Evolutionary conservation across 202 grass and related monocot species (phyloP), one percentile per base, ranked within the genome.

Genomic region (Zoysia matrella): DNA sequence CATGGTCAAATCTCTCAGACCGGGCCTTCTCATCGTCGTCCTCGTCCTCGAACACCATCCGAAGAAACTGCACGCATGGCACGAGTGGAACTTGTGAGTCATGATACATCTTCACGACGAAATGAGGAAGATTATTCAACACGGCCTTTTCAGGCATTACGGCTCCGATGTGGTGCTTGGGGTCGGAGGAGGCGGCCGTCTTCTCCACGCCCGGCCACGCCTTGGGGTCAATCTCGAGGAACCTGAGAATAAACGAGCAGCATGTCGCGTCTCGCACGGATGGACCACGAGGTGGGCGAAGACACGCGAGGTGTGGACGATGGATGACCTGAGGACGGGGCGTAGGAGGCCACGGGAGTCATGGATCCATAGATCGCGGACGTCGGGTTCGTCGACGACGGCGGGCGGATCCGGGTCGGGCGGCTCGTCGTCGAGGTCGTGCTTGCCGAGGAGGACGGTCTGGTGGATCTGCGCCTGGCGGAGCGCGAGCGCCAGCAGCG

Each of bases 401-500:
- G 77, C 76, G 68, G 4, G 56, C 2, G 56, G 6, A 64, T 76
- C 73, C 3, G 76, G 70, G 75, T 63, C 70, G 10, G 82, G 78
- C 54, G 82, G 74, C 49, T 81, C 81, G 39, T 86, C 77, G 41
- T 89, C 86, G 74, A 82, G 61, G 48, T 57, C 77, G 55, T 90
- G 88, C 82, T 74, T 84, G 77, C 95, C 95, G 16, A 98, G 95
- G 50, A 85, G 92, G 50, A 84, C 80, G 52, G 85, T 84, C 83
- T 95, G 95, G 85, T 93, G 88, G 80, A 90, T 98, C 92, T 98
- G 92, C 45, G 95, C 95, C 88, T 98, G 95, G 41, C 90, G 92
- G 80, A 98, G 89, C 67, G 95, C 84, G 55, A 98, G 83, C 0
- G 95, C 95, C 15, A 98, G 88, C 30, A 98, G 90, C 16, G 95